A percentile compares a stretch with the other conserved stretches of the same genome.
phyloP scores from a whole-genome alignment of 2,329 filamentous ascomycete genomes.

The Sarocladiaceae sp. region DNA sequence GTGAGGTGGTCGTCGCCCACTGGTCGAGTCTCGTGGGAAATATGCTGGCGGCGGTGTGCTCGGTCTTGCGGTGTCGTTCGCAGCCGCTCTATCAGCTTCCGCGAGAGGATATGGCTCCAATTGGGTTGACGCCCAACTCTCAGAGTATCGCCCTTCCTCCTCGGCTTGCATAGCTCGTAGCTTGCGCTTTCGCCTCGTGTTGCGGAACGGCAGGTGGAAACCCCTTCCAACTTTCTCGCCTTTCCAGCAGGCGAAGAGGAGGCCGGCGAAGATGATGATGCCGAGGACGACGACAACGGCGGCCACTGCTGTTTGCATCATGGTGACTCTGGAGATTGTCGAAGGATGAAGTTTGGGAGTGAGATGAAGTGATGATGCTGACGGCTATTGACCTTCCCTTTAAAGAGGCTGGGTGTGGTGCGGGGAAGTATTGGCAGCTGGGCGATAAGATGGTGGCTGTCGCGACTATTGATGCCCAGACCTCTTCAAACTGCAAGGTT shows the following conservation, averaged over 20 bases:
- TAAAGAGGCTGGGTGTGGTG: neutral
- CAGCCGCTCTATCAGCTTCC: neutral
- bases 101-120: neutral
- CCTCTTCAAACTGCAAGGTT: no score
- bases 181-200: neutral
- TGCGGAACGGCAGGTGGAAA: neutral
- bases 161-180: neutral
- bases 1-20: neutral
- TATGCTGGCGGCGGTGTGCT: neutral
- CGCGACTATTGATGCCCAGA: neutral
- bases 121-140: slow-evolving; percentile 4
- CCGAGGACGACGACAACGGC: neutral
- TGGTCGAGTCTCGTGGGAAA: neutral
- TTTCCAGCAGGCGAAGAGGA: slow-evolving; percentile 2
- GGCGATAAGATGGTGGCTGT: neutral
- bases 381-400: neutral
- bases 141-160: neutral
- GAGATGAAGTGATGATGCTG: neutral
- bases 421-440: neutral
- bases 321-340: no score
- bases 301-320: neutral
- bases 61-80: neutral
- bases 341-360: neutral
- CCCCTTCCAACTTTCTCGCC: slow-evolving; percentile 5
- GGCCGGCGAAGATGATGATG: neutral